phyloP scores from a whole-genome alignment of 2,329 filamentous ascomycete genomes.

The Penicillium frequentans region DNA sequence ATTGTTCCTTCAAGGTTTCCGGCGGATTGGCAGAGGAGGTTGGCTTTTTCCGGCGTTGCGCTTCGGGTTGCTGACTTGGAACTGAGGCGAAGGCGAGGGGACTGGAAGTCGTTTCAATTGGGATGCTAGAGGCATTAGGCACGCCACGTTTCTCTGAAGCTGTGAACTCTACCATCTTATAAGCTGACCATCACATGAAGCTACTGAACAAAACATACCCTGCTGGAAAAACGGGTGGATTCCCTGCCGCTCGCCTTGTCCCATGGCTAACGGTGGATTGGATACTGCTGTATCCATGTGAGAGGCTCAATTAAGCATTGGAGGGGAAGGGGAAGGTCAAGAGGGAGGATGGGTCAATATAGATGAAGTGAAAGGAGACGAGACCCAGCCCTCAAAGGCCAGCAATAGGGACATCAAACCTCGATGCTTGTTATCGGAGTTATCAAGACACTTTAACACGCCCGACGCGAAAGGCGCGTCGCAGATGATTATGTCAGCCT shows the following conservation, averaged over 20 bases:
- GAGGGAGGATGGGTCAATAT: not conserved
- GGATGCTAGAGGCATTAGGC: not conserved
- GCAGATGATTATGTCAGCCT: constrained; percentile 19
- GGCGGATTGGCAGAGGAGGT: not conserved
- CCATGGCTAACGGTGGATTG: constrained; percentile 38
- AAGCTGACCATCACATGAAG: not conserved
- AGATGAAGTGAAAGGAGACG: not conserved
- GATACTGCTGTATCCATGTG: constrained; percentile 26
- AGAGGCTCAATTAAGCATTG: not conserved
- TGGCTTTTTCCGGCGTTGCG: not conserved
- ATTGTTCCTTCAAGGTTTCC: not conserved
- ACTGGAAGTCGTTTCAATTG: not conserved
- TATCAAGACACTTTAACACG: constrained; percentile 4
- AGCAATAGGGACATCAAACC: not conserved
- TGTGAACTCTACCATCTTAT: not conserved
- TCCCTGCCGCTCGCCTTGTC: constrained; percentile 37
- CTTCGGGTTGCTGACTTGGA: not conserved
- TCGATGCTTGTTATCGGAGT: constrained; percentile 5
- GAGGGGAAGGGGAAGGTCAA: not conserved
- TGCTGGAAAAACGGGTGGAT: constrained; percentile 45
- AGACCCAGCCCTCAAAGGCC: not conserved
- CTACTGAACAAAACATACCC: constrained; percentile 29
- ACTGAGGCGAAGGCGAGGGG: not conserved
- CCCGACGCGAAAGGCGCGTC: constrained; percentile 18
- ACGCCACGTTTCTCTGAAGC: constrained; percentile 7